Conservation (phyloP, 495 filamentous ascomycete genomes). For the Neurospora sp. region DNA sequence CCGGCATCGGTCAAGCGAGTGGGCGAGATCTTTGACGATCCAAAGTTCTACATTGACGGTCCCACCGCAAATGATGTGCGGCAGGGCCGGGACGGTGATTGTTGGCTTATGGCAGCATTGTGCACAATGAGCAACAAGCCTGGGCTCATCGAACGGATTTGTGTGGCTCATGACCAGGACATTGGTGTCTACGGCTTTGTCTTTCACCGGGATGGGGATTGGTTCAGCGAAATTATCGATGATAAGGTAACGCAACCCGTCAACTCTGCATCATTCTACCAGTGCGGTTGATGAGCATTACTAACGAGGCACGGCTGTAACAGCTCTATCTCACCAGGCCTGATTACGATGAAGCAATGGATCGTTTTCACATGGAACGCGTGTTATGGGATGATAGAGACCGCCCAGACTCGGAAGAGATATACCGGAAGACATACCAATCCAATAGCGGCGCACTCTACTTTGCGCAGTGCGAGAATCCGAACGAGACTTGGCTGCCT, state of each 20-base stretch:
- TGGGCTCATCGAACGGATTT: constrained; percentile 69
- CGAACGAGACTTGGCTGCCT: constrained; percentile 91
- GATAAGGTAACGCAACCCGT: constrained; percentile 26
- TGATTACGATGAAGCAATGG: constrained; percentile 60
- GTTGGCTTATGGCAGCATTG: constrained; percentile 84
- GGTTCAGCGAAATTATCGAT: constrained; percentile 85
- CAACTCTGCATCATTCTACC: neutral
- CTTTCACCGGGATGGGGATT: constrained; percentile 87
- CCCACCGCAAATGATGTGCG: constrained; percentile 74
- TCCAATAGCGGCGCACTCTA: constrained; percentile 65
- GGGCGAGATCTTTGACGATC: constrained; percentile 77
- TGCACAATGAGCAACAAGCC: constrained; percentile 75
- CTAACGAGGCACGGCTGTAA: neutral
- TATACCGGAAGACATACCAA: constrained; percentile 66
- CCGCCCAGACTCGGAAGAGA: constrained; percentile 62
- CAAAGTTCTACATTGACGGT: constrained; percentile 77
- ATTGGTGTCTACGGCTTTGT: constrained; percentile 94
- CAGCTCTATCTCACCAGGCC: constrained; percentile 66
- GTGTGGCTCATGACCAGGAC: constrained; percentile 68
- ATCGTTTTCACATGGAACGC: constrained; percentile 40
- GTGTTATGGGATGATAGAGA: constrained; percentile 62
- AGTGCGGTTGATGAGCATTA: neutral
- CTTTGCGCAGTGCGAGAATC: constrained; percentile 76
- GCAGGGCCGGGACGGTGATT: constrained; percentile 74
- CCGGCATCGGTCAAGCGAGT: constrained; percentile 59